Evolutionary conservation across 2,329 filamentous ascomycete genomes (phyloP), one percentile per base, ranked within the genome.

Genomic region (Diaporthe sp.): DNA sequence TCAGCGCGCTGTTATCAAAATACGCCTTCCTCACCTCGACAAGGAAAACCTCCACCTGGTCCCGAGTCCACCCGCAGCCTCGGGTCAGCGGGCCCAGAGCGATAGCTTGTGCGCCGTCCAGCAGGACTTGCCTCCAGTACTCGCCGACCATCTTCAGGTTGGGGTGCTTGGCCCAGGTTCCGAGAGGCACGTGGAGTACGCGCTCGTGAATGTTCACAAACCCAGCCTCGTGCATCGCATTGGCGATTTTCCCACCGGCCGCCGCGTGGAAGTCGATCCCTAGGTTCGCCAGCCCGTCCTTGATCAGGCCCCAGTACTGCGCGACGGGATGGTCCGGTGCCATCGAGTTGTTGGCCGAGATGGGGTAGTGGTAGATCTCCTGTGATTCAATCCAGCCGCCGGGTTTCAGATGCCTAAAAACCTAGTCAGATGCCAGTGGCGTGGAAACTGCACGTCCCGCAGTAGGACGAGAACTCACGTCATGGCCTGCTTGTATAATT

Each of bases 321-420:
- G 78, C 78, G 35, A 87, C 77, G 4, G 83, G 80, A 58, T 87
- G 83, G 70, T 86, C 81, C 4, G 81, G 77, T 2, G 79, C 77
- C 83, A 88, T 86, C 13, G 85, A 85, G 55, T 79, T 82, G 70
- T 87, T 85, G 75, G 88, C 86, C 75, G 83, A 87, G 37, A 81
- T 79, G 17, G 86, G 81, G 32, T 79, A 80, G 17, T 81, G 81
- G 58, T 85, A 82, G 39, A 87, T 81, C 69, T 89, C 87, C 30
- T 87, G 86, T 53, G 88, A 84, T 76, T 89, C 88, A 47, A 89
- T 81, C 85, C 86, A 89, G 59, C 87, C 87, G n/a, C 88, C 88
- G 0, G 84, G 83, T 55, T 80, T 82, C 15, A 87, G 77, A 72
- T 87, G 81, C 13, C 84, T 86, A 55, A 51, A 6, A 15, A 19